phyloP scores from a whole-genome alignment of 805 yeast genomes.

The Candida tallmaniae region DNA sequence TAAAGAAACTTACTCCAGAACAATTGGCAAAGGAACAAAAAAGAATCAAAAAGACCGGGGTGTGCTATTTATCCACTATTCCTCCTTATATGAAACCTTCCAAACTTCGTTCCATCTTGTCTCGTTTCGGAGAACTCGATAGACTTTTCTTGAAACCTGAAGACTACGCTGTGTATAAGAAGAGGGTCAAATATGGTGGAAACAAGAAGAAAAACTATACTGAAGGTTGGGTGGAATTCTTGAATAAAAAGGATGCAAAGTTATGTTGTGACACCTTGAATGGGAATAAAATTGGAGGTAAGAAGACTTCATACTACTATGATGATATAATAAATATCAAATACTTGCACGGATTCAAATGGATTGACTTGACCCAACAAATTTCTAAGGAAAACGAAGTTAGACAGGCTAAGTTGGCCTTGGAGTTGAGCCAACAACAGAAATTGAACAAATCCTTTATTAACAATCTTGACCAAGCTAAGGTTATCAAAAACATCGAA shows the following conservation, averaged over 20 bases:
- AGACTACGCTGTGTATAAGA: constrained; percentile 56
- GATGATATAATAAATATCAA: constrained; percentile 92
- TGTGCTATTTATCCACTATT: constrained; percentile 82
- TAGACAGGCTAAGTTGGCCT: constrained; percentile 79
- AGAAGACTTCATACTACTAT: constrained; percentile 83
- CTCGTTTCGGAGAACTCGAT: constrained; percentile 84
- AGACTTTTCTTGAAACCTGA: constrained; percentile 86
- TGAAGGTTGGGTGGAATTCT: constrained; percentile 97
- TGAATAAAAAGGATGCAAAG: constrained; percentile 80
- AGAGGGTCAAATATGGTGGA: constrained; percentile 82
- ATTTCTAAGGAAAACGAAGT: constrained; percentile 86
- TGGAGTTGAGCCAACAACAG: constrained; percentile 86
- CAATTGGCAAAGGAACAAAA: constrained; percentile 52
- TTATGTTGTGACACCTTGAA: constrained; percentile 81
- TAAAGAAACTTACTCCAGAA: constrained; percentile 54
- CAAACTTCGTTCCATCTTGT: constrained; percentile 74
- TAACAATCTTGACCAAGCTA: constrained; percentile 79
- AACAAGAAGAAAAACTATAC: constrained; percentile 82
- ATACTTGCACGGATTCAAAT: constrained; percentile 86
- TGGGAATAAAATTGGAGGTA: constrained; percentile 88
- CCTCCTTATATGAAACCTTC: constrained; percentile 98
- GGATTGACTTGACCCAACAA: constrained; percentile 92
- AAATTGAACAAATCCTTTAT: constrained; percentile 81
- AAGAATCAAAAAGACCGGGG: constrained; percentile 72
- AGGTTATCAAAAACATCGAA: constrained; percentile 68